Evolutionary conservation across 148 eudicot genomes (phyloP), one percentile per base, ranked within the genome.

Genomic region (Vaccinium darrowii): DNA sequence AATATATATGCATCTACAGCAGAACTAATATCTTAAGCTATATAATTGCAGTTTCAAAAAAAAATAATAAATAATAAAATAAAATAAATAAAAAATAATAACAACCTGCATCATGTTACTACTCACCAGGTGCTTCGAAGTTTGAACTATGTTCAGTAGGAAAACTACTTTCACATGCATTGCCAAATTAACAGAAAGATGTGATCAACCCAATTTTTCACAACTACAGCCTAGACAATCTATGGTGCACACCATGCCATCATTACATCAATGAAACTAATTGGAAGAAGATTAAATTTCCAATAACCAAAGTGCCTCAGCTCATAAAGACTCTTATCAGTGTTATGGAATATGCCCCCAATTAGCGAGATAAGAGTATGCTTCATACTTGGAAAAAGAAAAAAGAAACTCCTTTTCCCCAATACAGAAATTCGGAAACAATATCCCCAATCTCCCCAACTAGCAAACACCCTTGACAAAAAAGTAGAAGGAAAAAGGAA

Each of bases 1-100:
- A 8, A 8, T 50, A 51, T 51, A 8, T 51, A 51, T 51, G 11
- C 10, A 51, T 51, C 47, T 43, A 43, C 47, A 30, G 49, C 23
- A 79, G 82, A 79, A 56, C 67, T 27, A 62, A 78, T 4, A 79
- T 30, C 23, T 25, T 74, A 16, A 16, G 71, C 82, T 60, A 80
- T 15, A 39, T 5, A 80, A 6, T 39, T 58, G 23, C 13, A 80
- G 72, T 27, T 80, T 58, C 23, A 63, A 13, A 25, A 58, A 15
- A 80, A 80, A 52, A 36, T 3, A 39, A 27, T 27, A 39, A 39
- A 33, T 33, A 33, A 33, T 1, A 1, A 33, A 33, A 33, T 33
- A 27, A 27, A 27, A 27, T 27, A 27, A 27, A 27, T 27, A 58
- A 15, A 80, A 60, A 52, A 36, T 0, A 43, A 33, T 1, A 43